Base-by-base conservation (phyloP, 768 basidiomycete genomes). In the Boletus sp. region DNA sequence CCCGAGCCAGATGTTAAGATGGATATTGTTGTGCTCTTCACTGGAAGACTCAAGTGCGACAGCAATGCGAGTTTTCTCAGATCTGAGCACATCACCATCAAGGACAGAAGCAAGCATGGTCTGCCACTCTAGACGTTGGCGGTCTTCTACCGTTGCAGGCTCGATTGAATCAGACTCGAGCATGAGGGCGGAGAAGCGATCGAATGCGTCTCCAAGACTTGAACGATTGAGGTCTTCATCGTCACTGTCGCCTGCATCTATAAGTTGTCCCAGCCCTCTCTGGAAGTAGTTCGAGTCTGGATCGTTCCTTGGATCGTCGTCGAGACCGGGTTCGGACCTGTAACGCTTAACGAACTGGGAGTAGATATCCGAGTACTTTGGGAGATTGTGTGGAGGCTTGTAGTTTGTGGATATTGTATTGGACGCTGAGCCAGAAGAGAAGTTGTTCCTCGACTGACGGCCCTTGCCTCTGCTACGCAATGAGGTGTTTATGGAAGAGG, bases 61-160 rank as follows among this genome's bases (percentile, higher is more conserved):
- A 29, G 89, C 88, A 55, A 98, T 94, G 53, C 97, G 84, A 25
- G 89, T 90, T 73, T 93, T 97, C 74, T 98, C 97, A 1, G 92
- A 89, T 68, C 88, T 92, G 59, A 99, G 82, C 11, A 99, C 93
- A 64, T 98, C 95, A 10, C 97, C 95, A 30, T 84, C 83, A 43
- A 99, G 79, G 25, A 98, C 96, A 30, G 94, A 96, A 13, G 91
- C 83, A 32, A 98, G 83, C 85, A 98, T 88, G 17, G 88, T 88
- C 71, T 95, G 93, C 97, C 97, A 98, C 71, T 97, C 94, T 45
- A 95, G 71, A 27, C 95, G 79, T 63, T 93, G 90, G 57, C 82
- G 79, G 65, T 93, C 88, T 63, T 89, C 83, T 50, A 79, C 75
- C 2, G 88, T 86, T 39, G 83, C 81, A 25, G 88, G 85, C 54